Percentiles rank a stretch among this genome's conserved stretches.
phyloP scores from a whole-genome alignment of 495 filamentous ascomycete species.

The Delitschia confertaspora region DNA sequence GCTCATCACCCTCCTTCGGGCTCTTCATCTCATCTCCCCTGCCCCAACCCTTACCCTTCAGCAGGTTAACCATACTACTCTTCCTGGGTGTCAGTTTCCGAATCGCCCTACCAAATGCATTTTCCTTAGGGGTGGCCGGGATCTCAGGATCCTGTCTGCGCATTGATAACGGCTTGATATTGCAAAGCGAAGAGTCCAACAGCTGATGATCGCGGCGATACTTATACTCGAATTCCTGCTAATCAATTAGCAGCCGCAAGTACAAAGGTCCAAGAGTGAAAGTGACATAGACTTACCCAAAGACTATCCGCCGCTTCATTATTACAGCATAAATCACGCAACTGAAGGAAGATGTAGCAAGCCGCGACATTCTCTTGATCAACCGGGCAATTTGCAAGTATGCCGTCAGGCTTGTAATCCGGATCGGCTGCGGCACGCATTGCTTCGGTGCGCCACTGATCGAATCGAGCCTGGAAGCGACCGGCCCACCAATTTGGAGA shows the following conservation, averaged over 20 bases:
- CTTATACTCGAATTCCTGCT: constrained; percentile 20
- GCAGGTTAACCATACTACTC: constrained; percentile 18
- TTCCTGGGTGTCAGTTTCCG: constrained; percentile 21
- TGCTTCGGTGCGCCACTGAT: constrained; percentile 20
- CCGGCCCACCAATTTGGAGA: constrained; percentile 20
- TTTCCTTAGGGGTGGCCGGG: constrained; percentile 13
- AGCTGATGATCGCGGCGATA: constrained; percentile 18
- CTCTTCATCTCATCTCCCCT: constrained; percentile 2
- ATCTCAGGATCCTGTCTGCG: constrained; percentile 14
- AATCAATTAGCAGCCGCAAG: not conserved
- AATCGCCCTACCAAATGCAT: constrained; percentile 11
- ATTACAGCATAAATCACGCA: constrained; percentile 9
- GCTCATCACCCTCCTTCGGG: too few species aligned
- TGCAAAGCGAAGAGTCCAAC: not conserved
- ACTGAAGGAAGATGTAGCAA: constrained; percentile 18
- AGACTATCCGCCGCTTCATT: constrained; percentile 19
- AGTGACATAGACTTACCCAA: constrained; percentile 10
- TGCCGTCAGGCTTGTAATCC: constrained; percentile 4
- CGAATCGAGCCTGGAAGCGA: constrained; percentile 12
- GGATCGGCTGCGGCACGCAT: constrained; percentile 13
- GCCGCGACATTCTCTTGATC: constrained; percentile 14
- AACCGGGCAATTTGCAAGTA: constrained; percentile 3
- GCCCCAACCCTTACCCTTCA: constrained; percentile 22
- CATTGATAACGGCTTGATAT: not conserved
- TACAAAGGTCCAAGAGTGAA: not conserved